Conservation (phyloP, 1,284 basidiomycete species). For the Marasmius fiardii region DNA sequence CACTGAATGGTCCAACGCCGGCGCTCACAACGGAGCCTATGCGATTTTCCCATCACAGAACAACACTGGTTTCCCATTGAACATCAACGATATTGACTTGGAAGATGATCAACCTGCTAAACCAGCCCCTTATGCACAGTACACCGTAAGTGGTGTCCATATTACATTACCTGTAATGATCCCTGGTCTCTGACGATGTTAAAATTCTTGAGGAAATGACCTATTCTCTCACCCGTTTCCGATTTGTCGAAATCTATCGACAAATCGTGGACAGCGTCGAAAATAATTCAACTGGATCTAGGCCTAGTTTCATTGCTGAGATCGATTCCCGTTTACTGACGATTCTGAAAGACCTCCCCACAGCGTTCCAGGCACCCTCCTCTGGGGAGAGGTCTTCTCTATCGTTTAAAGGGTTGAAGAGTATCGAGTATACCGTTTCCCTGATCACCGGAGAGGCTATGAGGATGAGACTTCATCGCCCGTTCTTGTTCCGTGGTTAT, state of each 20-base stretch:
- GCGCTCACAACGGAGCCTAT: constrained; percentile 23
- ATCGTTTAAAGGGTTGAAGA: constrained; percentile 14
- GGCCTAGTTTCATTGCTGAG: constrained; percentile 18
- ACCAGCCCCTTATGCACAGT: constrained; percentile 8
- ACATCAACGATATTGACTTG: constrained; percentile 21
- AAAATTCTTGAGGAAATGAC: constrained; percentile 18
- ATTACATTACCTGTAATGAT: too few relatives aligned
- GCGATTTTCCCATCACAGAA: constrained; percentile 23
- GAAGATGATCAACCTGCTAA: constrained; percentile 14
- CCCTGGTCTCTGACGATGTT: not conserved
- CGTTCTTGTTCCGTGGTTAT: constrained; percentile 22
- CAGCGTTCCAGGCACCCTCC: constrained; percentile 11
- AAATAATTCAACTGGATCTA: constrained; percentile 10
- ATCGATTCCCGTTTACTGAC: constrained; percentile 18
- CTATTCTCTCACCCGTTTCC: constrained; percentile 18
- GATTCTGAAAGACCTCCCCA: constrained; percentile 16
- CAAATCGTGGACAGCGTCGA: constrained; percentile 19
- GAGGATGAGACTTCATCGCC: constrained; percentile 21
- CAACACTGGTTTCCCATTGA: constrained; percentile 21
- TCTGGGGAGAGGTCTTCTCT: not conserved
- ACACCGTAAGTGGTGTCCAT: constrained; percentile 14
- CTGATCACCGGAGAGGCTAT: constrained; percentile 23
- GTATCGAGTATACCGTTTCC: constrained; percentile 19
- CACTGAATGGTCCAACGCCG: constrained; percentile 24
- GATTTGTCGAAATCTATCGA: constrained; percentile 20